These are phyloP conservation scores for Phellinidium pouzarii DNA, from an alignment of 1,284 basidiomycete species.

Conservation along the genomic window DNA sequence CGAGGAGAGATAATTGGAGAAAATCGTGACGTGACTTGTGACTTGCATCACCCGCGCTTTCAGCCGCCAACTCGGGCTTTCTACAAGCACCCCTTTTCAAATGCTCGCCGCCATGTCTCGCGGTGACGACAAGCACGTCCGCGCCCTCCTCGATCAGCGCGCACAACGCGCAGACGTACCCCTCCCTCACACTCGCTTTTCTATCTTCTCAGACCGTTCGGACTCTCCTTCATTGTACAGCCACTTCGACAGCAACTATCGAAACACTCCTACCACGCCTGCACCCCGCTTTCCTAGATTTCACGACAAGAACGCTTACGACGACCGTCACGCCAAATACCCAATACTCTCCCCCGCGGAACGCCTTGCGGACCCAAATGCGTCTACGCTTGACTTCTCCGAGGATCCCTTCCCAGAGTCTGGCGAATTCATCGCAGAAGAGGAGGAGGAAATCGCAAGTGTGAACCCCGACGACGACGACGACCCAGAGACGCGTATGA, in stretches of 20 bases:
- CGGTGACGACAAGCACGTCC: constrained; percentile 41
- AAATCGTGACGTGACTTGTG: too few species aligned
- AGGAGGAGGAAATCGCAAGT: constrained; percentile 28
- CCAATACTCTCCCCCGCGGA: constrained; percentile 30
- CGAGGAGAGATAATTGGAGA: too few species aligned
- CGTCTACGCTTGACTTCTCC: constrained; percentile 52
- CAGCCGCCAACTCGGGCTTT: not conserved
- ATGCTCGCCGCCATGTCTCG: constrained; percentile 17
- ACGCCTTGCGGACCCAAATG: constrained; percentile 41
- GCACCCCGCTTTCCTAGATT: constrained; percentile 27
- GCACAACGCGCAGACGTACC: constrained; percentile 38
- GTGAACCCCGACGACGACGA: constrained; percentile 28
- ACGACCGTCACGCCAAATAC: constrained; percentile 21
- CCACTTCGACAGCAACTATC: constrained; percentile 44
- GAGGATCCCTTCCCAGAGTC: constrained; percentile 36
- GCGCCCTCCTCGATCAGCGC: constrained; percentile 49
- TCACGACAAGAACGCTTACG: constrained; percentile 22
- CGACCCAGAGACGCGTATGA: constrained; percentile 43
- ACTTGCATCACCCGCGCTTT: too few species aligned
- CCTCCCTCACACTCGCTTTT: constrained; percentile 38
- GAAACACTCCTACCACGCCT: constrained; percentile 25
- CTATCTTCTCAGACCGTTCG: constrained; percentile 47
- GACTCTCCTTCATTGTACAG: constrained; percentile 68
- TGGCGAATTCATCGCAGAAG: constrained; percentile 14
- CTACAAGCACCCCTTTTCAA: constrained; percentile 18